Percentiles rank a stretch among this genome's conserved stretches.
Conservation (phyloP, 148 eudicot species). For the Chenopodium album region DNA sequence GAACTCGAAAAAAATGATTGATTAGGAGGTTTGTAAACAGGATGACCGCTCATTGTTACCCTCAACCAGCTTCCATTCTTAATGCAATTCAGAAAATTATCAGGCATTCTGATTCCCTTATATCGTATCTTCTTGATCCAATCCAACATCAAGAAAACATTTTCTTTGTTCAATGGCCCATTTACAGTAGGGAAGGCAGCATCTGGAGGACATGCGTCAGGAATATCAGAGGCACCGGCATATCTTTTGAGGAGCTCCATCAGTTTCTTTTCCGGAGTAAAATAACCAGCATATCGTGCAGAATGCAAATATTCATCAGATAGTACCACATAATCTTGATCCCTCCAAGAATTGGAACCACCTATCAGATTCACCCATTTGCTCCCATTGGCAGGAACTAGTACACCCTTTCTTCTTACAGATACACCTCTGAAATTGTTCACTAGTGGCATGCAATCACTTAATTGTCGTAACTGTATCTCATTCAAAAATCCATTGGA, state of each 20-base stretch:
- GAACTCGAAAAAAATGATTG: conserved; percentile 47
- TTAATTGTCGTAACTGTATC: conserved; percentile 20
- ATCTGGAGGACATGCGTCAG: conserved; percentile 54
- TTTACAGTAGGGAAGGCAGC: conserved; percentile 40
- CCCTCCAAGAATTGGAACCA: conserved; percentile 52
- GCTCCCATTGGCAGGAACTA: conserved; percentile 65
- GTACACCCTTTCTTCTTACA: conserved; percentile 25
- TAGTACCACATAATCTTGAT: conserved; percentile 43
- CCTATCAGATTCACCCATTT: conserved; percentile 59
- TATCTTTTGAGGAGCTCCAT: background rate
- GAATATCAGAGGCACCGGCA: conserved; percentile 55
- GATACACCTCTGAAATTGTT: conserved; percentile 38
- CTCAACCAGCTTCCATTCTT: conserved; percentile 52
- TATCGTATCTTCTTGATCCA: conserved; percentile 45
- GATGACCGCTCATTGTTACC: conserved; percentile 43
- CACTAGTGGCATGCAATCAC: conserved; percentile 45
- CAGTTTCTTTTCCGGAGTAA: conserved; percentile 21
- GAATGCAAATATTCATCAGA: conserved; percentile 47
- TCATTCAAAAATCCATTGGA: conserved; percentile 13
- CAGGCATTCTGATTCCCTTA: conserved; percentile 32
- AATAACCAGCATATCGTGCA: conserved; percentile 33
- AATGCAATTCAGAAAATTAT: conserved; percentile 40
- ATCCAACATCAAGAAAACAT: conserved; percentile 49
- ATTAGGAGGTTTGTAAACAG: conserved; percentile 46
- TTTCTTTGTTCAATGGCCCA: conserved; percentile 42